A percentile compares a stretch with the other conserved stretches of the same genome.
Conservation (phyloP, 2,329 filamentous ascomycete genomes). For the Teratosphaeria zuluensis region DNA sequence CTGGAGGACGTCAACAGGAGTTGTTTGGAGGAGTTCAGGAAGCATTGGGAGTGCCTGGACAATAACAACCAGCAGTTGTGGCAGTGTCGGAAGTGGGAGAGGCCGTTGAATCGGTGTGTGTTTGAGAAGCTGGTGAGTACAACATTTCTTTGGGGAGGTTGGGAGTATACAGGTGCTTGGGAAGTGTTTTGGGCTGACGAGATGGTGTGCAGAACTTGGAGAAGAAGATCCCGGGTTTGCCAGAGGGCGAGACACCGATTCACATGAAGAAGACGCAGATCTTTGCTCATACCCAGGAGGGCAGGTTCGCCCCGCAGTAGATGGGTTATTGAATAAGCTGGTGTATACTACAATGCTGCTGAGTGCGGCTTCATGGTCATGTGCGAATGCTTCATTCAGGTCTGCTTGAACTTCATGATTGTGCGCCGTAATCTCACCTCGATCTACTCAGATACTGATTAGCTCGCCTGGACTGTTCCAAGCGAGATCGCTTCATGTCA, state of each 20-base stretch:
- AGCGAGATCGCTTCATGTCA: too few species aligned
- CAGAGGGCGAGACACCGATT: constrained; percentile 39
- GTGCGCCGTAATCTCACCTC: neutral
- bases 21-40: constrained; percentile 82
- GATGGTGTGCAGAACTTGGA: constrained; percentile 35
- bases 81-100: constrained; percentile 83
- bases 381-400: neutral
- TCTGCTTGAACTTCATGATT: neutral
- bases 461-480: too few species aligned
- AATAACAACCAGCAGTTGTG: constrained; percentile 97
- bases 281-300: constrained; percentile 17
- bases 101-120: constrained; percentile 88
- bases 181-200: neutral
- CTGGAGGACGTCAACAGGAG: constrained; percentile 93
- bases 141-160: neutral
- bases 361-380: neutral
- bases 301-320: neutral
- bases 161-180: neutral
- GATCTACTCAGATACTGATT: neutral
- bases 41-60: constrained; percentile 92
- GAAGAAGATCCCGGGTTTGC: constrained; percentile 43
- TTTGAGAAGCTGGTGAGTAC: constrained; percentile 82
- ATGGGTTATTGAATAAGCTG: neutral
- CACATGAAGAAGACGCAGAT: constrained; percentile 41
- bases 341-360: neutral